Evolutionary conservation across 306 rosid genomes (phyloP), one percentile per base, ranked within the genome.

Genomic region (Psophocarpus tetragonolobus): DNA sequence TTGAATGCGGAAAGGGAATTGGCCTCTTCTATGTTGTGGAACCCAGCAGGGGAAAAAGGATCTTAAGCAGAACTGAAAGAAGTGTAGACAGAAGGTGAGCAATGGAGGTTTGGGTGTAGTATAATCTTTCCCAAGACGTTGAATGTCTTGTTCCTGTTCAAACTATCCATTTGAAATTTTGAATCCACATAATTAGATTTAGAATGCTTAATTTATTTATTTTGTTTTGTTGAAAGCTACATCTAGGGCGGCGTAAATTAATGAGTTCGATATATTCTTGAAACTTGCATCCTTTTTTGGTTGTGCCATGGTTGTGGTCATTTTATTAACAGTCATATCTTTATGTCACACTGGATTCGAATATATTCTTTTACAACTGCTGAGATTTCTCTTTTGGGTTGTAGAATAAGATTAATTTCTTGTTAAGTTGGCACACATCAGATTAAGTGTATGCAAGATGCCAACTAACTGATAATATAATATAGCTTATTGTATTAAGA

Each of bases 51-150:
- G 61, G 21, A 14, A 27, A 41, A 74, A 3, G 61, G 20, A 38
- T 27, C 9, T 12, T 14, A 29, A 29, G 33, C 21, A 27, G 53
- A 17, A 53, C 8, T 62, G n/a, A 17, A 26, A 47, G 4, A 30
- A 32, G 18, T 5, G 4, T 18, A 17, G 48, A 63, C 23, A 14
- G 47, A 18, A 64, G 68, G 50, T 3, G 15, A 56, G 39, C 20
- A 30, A 75, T 64, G 41, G 53, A 68, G 77, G 48, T 71, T 60
- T n/a, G 0, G 78, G 24, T 62, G 24, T 62, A 50, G 78, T 70
- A 61, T 54, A 60, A 6, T 24, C n/a, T 48, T 69, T 48, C 33
- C 33, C 60, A 51, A 8, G 9, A 0, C 0, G 10, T 9, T 30
- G 20, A 6, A 15, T 26, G 39, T 39, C 33, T 65, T 62, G 10